phyloP scores from a whole-genome alignment of 108 stramenopile genomes.

The Skeletonema potamos region DNA sequence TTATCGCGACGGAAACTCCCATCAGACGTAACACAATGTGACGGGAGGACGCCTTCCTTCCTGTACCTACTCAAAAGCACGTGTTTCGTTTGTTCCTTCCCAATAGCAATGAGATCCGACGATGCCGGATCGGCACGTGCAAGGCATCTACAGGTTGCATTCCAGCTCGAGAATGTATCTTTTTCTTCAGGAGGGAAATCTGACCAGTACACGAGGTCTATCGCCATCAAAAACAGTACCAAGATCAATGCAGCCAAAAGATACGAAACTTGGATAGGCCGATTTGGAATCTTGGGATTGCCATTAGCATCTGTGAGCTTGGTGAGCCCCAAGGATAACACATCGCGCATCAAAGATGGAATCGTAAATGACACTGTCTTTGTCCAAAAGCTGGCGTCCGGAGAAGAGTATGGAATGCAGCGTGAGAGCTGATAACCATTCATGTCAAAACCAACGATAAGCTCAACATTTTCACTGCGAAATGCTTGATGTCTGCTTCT shows the following conservation, averaged over 20 bases:
- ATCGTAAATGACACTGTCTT: conserved; percentile 18
- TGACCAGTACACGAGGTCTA: conserved; percentile 26
- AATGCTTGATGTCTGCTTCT: conserved; percentile 18
- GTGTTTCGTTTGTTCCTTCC: conserved; percentile 77
- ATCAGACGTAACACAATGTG: conserved; percentile 54
- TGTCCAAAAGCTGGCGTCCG: conserved; percentile 8
- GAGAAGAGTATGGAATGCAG: conserved; percentile 37
- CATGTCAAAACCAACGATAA: conserved; percentile 58
- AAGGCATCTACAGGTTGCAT: conserved; percentile 73
- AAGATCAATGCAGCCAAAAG: conserved; percentile 19
- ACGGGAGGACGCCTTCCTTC: conserved; percentile 46
- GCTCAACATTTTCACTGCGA: conserved; percentile 35
- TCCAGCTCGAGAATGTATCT: conserved; percentile 28
- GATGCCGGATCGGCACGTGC: conserved; percentile 73
- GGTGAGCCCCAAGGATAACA: conserved; percentile 21
- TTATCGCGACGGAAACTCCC: conserved; percentile 60
- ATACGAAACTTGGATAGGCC: conserved; percentile 18
- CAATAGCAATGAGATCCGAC: conserved; percentile 64
- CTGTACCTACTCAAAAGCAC: conserved; percentile 62
- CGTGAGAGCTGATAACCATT: conserved; percentile 19
- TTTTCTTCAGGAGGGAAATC: conserved; percentile 12
- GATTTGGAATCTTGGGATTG: conserved; percentile 6
- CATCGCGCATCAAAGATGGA: conserved; percentile 12
- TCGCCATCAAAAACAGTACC: conserved; percentile 13
- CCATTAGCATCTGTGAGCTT: conserved; percentile 11